Conservation (phyloP, 2,329 filamentous ascomycete species). For the Pseudogymnoascus sp. region DNA sequence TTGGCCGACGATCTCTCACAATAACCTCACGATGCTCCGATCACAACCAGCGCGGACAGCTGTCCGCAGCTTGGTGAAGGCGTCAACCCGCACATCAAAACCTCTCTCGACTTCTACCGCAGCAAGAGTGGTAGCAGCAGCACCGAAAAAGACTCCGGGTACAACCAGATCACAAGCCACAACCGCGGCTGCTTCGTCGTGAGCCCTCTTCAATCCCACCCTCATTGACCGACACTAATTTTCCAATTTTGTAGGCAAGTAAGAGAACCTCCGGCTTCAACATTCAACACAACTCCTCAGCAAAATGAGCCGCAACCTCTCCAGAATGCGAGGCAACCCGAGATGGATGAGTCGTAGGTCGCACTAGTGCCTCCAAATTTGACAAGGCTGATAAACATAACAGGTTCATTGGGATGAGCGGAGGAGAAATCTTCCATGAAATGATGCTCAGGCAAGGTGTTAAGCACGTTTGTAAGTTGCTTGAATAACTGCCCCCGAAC, state of each 20-base stretch:
- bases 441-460: conserved; percentile 95
- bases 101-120: conserved; percentile 39
- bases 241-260: conserved; percentile 38
- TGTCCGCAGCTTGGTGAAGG: conserved; percentile 36
- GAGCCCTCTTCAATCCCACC: conserved; percentile 31
- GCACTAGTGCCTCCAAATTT: conserved; percentile 7
- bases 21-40: conserved; percentile 37
- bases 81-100: conserved; percentile 24
- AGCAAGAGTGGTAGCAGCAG: conserved; percentile 22
- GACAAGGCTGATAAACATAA: conserved; percentile 10
- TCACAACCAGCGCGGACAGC: conserved; percentile 41
- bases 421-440: conserved; percentile 96
- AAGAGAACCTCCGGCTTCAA: conserved; percentile 56
- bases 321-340: conserved; percentile 49
- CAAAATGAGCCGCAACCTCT: conserved; percentile 62
- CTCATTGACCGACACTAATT: conserved; percentile 1
- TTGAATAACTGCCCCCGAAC: not conserved
- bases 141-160: conserved; percentile 33
- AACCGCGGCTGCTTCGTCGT: conserved; percentile 46
- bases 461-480: conserved; percentile 78
- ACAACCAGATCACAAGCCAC: conserved; percentile 44
- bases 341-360: conserved; percentile 72
- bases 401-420: conserved; percentile 88
- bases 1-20: not conserved
- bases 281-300: conserved; percentile 44